A percentile compares a stretch with the other conserved stretches of the same genome.
phyloP scores from a whole-genome alignment of 805 yeast genomes.

The Nakazawaea ernobii region DNA sequence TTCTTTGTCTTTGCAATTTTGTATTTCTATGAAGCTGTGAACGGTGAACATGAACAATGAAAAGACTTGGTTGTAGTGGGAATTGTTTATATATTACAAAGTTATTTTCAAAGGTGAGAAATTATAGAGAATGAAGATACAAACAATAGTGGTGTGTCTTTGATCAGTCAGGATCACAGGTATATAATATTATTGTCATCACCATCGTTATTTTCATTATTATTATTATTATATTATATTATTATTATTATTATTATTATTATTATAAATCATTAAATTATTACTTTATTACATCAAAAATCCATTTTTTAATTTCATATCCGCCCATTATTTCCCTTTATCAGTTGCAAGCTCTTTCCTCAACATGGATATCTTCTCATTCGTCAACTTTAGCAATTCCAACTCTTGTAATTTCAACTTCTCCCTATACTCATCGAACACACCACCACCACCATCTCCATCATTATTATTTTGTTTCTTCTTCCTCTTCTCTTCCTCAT shows the following conservation, averaged over 20 bases:
- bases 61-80: neutral
- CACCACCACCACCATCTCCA: slow-evolving; percentile 6
- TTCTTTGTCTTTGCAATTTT: slow-evolving; percentile 77
- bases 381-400: slow-evolving; percentile 34
- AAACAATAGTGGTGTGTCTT: too few species aligned
- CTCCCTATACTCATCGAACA: slow-evolving; percentile 27
- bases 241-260: too few species aligned
- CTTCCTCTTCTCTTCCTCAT: slow-evolving; percentile 10
- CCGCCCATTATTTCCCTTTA: neutral
- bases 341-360: slow-evolving; percentile 24
- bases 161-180: too few species aligned
- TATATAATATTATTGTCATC: too few species aligned
- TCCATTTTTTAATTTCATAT: neutral
- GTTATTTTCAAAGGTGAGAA: too few species aligned
- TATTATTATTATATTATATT: too few species aligned
- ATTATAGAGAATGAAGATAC: too few species aligned
- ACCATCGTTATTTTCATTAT: too few species aligned
- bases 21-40: slow-evolving; percentile 67
- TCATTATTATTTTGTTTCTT: slow-evolving; percentile 17
- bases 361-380: slow-evolving; percentile 32
- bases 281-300: too few species aligned
- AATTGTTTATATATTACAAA: slow-evolving; percentile 2
- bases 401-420: slow-evolving; percentile 22
- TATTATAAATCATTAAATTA: too few species aligned
- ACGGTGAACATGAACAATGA: slow-evolving; percentile 14